Evolutionary conservation across 2,329 filamentous ascomycete genomes (phyloP), one percentile per base, ranked within the genome.

Genomic region (Colletotrichum orbiculare): DNA sequence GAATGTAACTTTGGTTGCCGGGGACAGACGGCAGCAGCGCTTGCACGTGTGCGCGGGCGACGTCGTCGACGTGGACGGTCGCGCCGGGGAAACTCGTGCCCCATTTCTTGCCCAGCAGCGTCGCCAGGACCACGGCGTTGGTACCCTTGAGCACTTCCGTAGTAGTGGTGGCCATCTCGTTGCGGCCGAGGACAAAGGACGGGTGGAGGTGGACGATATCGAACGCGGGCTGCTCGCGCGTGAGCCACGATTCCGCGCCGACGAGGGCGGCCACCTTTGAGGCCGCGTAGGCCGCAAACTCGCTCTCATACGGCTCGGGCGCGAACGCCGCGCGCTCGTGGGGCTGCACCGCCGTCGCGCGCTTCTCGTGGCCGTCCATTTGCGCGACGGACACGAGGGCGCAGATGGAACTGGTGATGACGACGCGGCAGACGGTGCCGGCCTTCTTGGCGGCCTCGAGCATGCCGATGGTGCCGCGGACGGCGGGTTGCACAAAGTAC

Each of bases 401-500:
- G 4, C 82, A 83, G 66, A 85, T 83, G n/a, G 82, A 85, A 55
- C 79, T 82, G 9, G 83, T 85, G 8, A 83, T 74, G 9, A 86
- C 78, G 13, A 85, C 75, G 33, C 79, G 74, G 67, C 73, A 76
- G 13, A 85, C 78, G 39, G 66, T 59, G 12, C 63, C 54, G 8
- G 54, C 69, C 17, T 74, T 71, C 62, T 82, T 78, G 48, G 84
- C 76, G 0, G 85, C 84, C 49, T 78, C 74, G 8, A 89, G 77
- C 8, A 88, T 73, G 4, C 80, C 80, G 0, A 76, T 76, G 0
- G 84, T 86, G 9, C 85, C 85, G 13, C 82, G 80, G 49, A 89
- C 80, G 7, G 85, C 86, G 0, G 86, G 86, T 50, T 86, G 80
- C 9, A 88, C 77, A 33, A 88, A 78, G 47, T 85, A 82, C 15